Evolutionary conservation across 768 basidiomycete species (phyloP), one percentile per base, ranked within the genome.

Genomic region (Mycena kentingensis): DNA sequence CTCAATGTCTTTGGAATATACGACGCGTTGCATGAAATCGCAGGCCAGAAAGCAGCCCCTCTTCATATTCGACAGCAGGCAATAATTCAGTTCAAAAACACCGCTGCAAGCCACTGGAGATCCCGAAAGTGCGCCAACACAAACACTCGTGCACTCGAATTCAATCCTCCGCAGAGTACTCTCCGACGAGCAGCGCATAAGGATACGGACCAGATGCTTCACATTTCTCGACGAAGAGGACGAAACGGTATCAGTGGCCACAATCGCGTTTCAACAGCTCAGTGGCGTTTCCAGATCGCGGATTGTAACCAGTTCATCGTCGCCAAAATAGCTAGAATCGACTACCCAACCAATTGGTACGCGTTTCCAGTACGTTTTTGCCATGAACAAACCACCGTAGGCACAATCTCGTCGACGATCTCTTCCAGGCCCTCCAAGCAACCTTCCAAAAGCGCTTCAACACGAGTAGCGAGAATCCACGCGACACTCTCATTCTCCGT

Each of bases 21-120:
- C 60, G 82, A 88, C 62, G 78, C 79, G 18, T 73, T 93, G 42
- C 82, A 88, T 59, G 80, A 85, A 58, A 90, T 93, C 66, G 88
- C 89, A 21, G 75, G 82, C 25, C 78, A 83, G 59, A 72, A 70
- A 56, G 67, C 75, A 2, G 67, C 85, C n/a, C 85, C 88, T 13
- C 67, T 87, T 31, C 72, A 72, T 15, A 79, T 93, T 44, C 83
- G 93, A 35, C 81, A 88, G 60, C 88, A 90, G 66, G 84, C 88
- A 22, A 90, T 92, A 57, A 88, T 95, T 49, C 91, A 93, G 63
- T 88, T 94, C 73, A 95, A 95, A 72, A 95, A 94, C 61, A 77
- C 79, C 1, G 85, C 84, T 2, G 67, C 85, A 3, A 71, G 71
- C 43, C 85, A 90, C 62, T 96, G 93, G 93, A 77, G 80, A 64